These are phyloP conservation scores for Pyracantha coccinea DNA, from an alignment of 331 rosid species.

Conservation along the genomic window DNA sequence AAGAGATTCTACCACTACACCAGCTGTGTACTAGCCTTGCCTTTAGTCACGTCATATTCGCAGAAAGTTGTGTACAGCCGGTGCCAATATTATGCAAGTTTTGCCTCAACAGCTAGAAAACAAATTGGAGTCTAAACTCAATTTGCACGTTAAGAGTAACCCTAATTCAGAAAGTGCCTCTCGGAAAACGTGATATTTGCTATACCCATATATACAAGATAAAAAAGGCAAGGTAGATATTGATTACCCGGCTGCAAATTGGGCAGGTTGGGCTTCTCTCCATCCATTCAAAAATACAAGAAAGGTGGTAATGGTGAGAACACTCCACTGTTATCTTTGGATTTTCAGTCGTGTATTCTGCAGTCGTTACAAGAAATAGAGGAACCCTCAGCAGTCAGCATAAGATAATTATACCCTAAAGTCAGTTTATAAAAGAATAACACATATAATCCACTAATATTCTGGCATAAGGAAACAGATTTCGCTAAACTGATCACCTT, in stretches of 20 bases:
- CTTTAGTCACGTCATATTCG: too few species aligned
- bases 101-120: too few species aligned
- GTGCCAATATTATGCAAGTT: too few species aligned
- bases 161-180: too few species aligned
- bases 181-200: too few species aligned
- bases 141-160: too few species aligned
- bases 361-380: neutral
- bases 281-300: slow-evolving; percentile 36
- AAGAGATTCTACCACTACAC: neutral
- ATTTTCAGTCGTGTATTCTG: slow-evolving; percentile 29
- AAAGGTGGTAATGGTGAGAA: slow-evolving; percentile 33
- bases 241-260: neutral
- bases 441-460: neutral
- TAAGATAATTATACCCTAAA: neutral
- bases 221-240: too few species aligned
- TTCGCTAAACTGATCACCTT: slow-evolving; percentile 10
- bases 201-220: too few species aligned
- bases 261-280: slow-evolving; percentile 37
- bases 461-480: neutral
- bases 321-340: slow-evolving; percentile 27
- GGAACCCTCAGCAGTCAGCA: neutral
- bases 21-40: too few species aligned
- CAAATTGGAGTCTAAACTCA: too few species aligned
- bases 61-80: too few species aligned
- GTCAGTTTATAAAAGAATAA: neutral